Conservation (phyloP, 257 asterid genomes). For the Forsythia viridissima region DNA sequence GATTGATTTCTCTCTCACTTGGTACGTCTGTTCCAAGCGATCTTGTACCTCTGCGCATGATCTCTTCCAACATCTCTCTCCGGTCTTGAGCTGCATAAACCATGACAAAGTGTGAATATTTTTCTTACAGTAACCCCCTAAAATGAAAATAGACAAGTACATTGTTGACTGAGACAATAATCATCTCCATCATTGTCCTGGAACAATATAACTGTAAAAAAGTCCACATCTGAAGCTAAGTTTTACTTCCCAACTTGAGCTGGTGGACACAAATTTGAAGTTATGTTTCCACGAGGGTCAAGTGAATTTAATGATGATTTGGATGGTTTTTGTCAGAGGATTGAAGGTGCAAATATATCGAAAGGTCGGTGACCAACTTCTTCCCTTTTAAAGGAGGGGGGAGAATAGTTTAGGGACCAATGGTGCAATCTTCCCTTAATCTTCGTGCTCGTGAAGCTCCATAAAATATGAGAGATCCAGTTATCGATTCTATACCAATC, state of each 20-base stretch:
- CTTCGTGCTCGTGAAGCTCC: neutral
- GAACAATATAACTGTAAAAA: neutral
- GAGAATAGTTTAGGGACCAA: neutral
- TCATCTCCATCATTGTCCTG: neutral
- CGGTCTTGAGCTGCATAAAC: conserved; percentile 86
- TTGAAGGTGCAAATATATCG: neutral
- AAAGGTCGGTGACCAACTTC: neutral
- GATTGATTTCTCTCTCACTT: conserved; percentile 94
- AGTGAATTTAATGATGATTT: neutral
- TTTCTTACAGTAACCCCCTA: conserved; percentile 2
- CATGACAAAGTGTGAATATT: conserved; percentile 14
- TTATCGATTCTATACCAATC: neutral
- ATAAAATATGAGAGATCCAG: neutral
- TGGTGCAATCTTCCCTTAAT: neutral
- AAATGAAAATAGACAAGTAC: neutral
- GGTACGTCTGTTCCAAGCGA: conserved; percentile 95
- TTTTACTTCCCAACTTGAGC: neutral
- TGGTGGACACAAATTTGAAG: neutral
- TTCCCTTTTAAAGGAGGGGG: neutral
- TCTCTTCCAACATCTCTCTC: conserved; percentile 87
- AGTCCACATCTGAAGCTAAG: neutral
- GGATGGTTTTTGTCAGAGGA: neutral
- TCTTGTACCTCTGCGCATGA: conserved; percentile 91
- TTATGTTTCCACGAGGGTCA: neutral
- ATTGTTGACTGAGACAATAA: neutral